Evolutionary conservation across 352 stramenopile species (phyloP).

Genomic region (Globisporangium middletonii): DNA sequence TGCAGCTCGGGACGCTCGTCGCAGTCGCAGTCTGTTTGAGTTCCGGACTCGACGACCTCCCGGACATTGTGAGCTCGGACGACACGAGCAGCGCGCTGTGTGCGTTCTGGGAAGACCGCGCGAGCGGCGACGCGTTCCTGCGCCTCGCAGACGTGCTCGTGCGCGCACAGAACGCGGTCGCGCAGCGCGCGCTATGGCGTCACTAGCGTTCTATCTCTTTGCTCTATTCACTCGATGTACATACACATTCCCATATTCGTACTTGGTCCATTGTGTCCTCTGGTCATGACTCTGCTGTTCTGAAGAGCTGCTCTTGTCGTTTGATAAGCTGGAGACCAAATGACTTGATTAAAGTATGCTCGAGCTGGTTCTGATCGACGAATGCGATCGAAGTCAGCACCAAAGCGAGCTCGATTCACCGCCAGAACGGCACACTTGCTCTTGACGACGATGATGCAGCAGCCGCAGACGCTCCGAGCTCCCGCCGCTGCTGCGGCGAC

Average conservation of each 20-base stretch:
- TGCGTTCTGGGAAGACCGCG: conserved; percentile 54
- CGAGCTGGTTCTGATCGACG: too few species aligned
- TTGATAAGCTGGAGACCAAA: too few species aligned
- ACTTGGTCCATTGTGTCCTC: too few species aligned
- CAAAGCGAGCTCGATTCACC: too few species aligned
- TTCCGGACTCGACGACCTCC: conserved; percentile 51
- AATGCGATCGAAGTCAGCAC: too few species aligned
- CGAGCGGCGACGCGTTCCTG: conserved; percentile 38
- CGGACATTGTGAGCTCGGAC: conserved; percentile 41
- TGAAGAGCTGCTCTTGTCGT: too few species aligned
- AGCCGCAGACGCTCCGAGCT: background rate
- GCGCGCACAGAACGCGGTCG: conserved; percentile 29
- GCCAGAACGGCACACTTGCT: too few species aligned
- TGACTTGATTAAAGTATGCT: too few species aligned
- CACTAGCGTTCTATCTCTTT: background rate
- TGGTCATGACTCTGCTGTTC: too few species aligned
- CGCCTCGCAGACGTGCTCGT: conserved; percentile 30
- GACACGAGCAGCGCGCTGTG: conserved; percentile 23
- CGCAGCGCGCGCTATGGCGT: background rate
- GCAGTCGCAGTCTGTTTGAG: conserved; percentile 42
- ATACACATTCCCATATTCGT: background rate
- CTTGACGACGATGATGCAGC: too few species aligned
- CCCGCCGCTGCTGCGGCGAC: conserved; percentile 16
- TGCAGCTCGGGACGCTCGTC: conserved; percentile 52
- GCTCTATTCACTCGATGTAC: background rate